These are phyloP conservation scores for Coriaria nepalensis DNA, from an alignment of 306 rosid species.

Conservation along the genomic window DNA sequence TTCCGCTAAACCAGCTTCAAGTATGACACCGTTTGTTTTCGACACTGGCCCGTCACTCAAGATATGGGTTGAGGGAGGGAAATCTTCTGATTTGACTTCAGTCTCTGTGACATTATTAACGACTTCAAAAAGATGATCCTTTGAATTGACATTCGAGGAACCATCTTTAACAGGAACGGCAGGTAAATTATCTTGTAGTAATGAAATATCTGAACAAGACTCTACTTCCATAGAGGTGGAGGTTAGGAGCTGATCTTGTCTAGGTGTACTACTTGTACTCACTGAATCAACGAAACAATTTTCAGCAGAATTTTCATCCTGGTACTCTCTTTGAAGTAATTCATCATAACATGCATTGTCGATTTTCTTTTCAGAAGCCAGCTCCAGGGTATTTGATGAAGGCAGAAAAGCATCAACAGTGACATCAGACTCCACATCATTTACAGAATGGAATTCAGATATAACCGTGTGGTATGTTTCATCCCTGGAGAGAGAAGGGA, in stretches of 20 bases:
- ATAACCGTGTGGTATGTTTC: slow-evolving; percentile 18
- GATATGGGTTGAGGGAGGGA: slow-evolving; percentile 19
- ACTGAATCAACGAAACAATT: slow-evolving; percentile 18
- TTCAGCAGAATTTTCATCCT: slow-evolving; percentile 21
- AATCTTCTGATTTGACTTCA: slow-evolving; percentile 27
- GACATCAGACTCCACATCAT: slow-evolving; percentile 22
- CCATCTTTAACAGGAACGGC: slow-evolving; percentile 3
- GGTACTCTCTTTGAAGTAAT: slow-evolving; percentile 22
- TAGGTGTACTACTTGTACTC: slow-evolving; percentile 5
- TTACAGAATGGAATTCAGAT: slow-evolving; percentile 23
- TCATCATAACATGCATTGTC: slow-evolving; percentile 19
- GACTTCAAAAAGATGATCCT: slow-evolving; percentile 11
- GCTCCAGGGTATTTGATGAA: slow-evolving; percentile 25
- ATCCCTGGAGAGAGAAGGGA: slow-evolving; percentile 22
- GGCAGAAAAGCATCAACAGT: slow-evolving; percentile 20
- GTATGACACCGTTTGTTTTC: slow-evolving; percentile 16
- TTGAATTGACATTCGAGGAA: slow-evolving; percentile 17
- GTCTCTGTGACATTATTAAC: slow-evolving; percentile 15
- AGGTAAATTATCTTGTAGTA: slow-evolving; percentile 15
- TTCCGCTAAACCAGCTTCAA: slow-evolving; percentile 26
- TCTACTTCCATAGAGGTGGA: slow-evolving; percentile 26
- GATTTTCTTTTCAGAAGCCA: slow-evolving; percentile 23
- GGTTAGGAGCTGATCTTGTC: slow-evolving; percentile 24
- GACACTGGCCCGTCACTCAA: slow-evolving; percentile 18
- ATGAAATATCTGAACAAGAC: slow-evolving; percentile 12